Percentiles rank a stretch among this genome's conserved stretches.
Conservation (phyloP, 192 early-diverging fungal genomes). For the Gaertneriomyces semiglobifer region DNA sequence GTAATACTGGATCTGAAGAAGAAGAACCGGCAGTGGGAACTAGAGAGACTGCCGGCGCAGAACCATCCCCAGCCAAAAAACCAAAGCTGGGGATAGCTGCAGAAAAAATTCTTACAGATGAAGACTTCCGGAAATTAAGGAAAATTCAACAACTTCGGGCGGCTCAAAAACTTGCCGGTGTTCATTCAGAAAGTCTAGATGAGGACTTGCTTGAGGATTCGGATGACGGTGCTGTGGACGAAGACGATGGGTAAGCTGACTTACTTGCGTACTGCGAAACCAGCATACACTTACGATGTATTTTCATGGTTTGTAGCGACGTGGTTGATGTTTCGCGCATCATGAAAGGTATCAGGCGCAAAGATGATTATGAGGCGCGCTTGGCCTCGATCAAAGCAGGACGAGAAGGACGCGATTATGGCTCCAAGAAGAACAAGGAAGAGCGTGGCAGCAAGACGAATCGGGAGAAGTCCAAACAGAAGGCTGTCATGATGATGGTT, state of each 20-base stretch:
- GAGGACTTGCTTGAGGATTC: slow-evolving; percentile 31
- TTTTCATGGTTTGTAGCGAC: slow-evolving; percentile 20
- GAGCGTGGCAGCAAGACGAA: slow-evolving; percentile 77
- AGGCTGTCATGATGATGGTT: slow-evolving; percentile 92
- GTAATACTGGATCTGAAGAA: slow-evolving; percentile 29
- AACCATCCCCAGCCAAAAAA: slow-evolving; percentile 35
- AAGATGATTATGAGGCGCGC: slow-evolving; percentile 89
- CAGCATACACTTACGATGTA: background rate
- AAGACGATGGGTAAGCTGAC: slow-evolving; percentile 32
- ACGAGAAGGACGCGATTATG: slow-evolving; percentile 90
- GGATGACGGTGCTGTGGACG: slow-evolving; percentile 33
- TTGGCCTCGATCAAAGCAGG: slow-evolving; percentile 83
- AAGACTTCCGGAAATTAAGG: slow-evolving; percentile 85
- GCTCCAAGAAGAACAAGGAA: slow-evolving; percentile 82
- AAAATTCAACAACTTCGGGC: slow-evolving; percentile 68
- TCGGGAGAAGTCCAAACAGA: slow-evolving; percentile 84
- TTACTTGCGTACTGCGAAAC: background rate
- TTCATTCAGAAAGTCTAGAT: slow-evolving; percentile 10
- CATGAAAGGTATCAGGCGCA: slow-evolving; percentile 66
- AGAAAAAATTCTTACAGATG: slow-evolving; percentile 74
- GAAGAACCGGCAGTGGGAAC: slow-evolving; percentile 41
- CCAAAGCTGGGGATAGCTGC: slow-evolving; percentile 26
- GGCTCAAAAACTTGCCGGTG: slow-evolving; percentile 51
- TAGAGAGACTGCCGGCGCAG: slow-evolving; percentile 20
- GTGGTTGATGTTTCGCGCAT: slow-evolving; percentile 46